Evolutionary conservation across 78 protist genomes (phyloP).

Genomic region (Emiliania huxleyi): DNA sequence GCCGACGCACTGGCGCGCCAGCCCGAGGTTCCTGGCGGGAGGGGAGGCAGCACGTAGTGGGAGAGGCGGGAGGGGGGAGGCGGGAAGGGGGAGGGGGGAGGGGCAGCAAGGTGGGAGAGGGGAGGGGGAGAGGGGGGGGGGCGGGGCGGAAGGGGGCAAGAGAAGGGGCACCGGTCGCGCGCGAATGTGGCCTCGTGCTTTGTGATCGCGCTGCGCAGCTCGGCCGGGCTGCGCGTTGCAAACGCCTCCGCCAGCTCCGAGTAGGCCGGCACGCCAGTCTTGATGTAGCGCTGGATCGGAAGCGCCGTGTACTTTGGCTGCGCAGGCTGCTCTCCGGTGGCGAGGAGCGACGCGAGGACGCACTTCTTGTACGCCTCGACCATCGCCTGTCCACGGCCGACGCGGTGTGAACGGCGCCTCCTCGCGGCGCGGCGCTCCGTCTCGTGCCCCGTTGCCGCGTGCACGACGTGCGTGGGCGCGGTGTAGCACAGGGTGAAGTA

Average conservation of each 20-base stretch:
- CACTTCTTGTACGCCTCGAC: conserved; percentile 81
- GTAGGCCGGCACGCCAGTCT: background rate
- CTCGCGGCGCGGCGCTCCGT: too few species aligned
- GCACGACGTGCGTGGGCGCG: conserved; percentile 71
- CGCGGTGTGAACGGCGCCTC: too few species aligned
- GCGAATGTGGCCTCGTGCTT: conserved; percentile 53
- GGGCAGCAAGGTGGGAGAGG: too few species aligned
- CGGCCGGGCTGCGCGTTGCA: background rate
- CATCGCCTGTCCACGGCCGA: too few species aligned
- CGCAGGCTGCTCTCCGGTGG: background rate
- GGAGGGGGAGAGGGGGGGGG: too few species aligned
- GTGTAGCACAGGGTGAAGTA: conserved; percentile 33
- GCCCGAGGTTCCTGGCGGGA: conserved; percentile 67
- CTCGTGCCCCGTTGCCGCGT: too few species aligned
- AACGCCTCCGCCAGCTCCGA: background rate
- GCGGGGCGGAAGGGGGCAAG: too few species aligned
- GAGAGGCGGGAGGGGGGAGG: too few species aligned
- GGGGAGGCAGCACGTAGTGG: too few species aligned
- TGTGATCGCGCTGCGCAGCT: background rate
- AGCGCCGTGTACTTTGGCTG: conserved; percentile 4
- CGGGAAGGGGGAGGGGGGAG: too few species aligned
- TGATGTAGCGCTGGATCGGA: background rate
- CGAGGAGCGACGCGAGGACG: conserved; percentile 47
- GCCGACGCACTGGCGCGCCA: conserved; percentile 62
- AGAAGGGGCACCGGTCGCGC: too few species aligned